Evolutionary conservation across 2,329 filamentous ascomycete species (phyloP), one percentile per base, ranked within the genome.

Genomic region (Phyllachora maydis): DNA sequence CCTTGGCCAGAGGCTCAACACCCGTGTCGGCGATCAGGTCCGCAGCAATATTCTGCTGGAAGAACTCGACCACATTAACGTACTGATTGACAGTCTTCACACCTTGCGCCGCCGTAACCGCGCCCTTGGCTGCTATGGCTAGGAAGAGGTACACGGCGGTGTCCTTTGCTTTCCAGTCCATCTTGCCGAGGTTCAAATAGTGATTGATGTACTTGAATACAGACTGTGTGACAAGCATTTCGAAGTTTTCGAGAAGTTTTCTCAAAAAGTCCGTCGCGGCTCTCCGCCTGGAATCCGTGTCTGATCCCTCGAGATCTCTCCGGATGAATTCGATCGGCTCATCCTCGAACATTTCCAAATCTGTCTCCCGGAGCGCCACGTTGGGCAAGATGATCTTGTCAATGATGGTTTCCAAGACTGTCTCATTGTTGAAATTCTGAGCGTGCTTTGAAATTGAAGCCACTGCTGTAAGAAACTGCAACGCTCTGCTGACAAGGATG

Each of bases 311-410:
- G 22, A 98, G 57, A 46, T 98, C 88, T 38, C 82, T 67, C 32
- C 88, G 67, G 40, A 98, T 98, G 43, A 91, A 98, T 47, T 98
- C 88, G 34, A 98, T 98, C 0, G 88, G 88, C 52, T 98, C 90
- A 42, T 98, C 90, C 43, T 98, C 88, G 37, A 98, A 95, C 34
- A 92, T 63, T 45, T 98, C 88, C 26, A 92, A 65, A 34, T 98
- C 90, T 1, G 83, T 88, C 39, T 93, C 88, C 34, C 90, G 70
- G 29, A 98, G 55, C 10, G 76, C 75, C 28, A 98, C 68, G 39
- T 98, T 98, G 7, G 88, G 85, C 32, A 98, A 52, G 27, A 98
- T 78, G 28, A 95, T 88, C 51, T 92, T 92, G 45, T 95, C 82
- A 7, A 93, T 78, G 25, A 98, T 78, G 43, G 92, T 76, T 11